Base-by-base conservation (phyloP, 768 basidiomycete species). In the Clitopilus hobsonii region DNA sequence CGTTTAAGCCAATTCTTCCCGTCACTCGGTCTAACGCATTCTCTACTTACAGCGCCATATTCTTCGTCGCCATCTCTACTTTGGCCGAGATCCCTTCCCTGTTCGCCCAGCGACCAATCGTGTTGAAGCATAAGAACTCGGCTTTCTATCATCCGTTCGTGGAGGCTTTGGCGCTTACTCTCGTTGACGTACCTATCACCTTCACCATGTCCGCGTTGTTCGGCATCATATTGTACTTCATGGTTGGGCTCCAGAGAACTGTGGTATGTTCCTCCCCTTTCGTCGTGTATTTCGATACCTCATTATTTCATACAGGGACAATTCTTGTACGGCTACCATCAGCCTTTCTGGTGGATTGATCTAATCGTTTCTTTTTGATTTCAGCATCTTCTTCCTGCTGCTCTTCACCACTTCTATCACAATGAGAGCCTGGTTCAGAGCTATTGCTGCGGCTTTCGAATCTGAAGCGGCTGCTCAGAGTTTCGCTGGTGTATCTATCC, bases 361-460 rank as follows among this genome's bases (percentile, higher is more conserved):
- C 6, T 45, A 51, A 63, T 56, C 8, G 29, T 47, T 27, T 29
- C 23, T n/a, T 47, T 51, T 10, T n/a, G n/a, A n/a, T n/a, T 27
- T 3, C 54, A 87, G 86, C 64, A 80, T 75, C 23, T 84, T 80
- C 67, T 76, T 81, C 64, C 65, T 90, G 22, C 79, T 85, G 56
- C 60, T 83, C 7, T 75, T 83, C 49, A 68, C 75, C 4, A 77
- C 84, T 52, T 78, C 84, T 23, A 55, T 91, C 26, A 69, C 84
- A 10, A 87, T 92, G 80, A 87, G 87, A 66, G 84, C 82, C 0
- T 84, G 86, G 76, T 94, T 92, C 78, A 77, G 91, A 18, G 74
- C 76, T 0, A 61, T 89, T 6, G 84, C 85, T 0, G 83, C 87
- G 0, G 74, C 76, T 2, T 84, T 86, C 63, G 74, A 74, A 30